These are phyloP conservation scores for Eucalyptus guilfoylei DNA, from an alignment of 345 rosid species.

Conservation along the genomic window DNA sequence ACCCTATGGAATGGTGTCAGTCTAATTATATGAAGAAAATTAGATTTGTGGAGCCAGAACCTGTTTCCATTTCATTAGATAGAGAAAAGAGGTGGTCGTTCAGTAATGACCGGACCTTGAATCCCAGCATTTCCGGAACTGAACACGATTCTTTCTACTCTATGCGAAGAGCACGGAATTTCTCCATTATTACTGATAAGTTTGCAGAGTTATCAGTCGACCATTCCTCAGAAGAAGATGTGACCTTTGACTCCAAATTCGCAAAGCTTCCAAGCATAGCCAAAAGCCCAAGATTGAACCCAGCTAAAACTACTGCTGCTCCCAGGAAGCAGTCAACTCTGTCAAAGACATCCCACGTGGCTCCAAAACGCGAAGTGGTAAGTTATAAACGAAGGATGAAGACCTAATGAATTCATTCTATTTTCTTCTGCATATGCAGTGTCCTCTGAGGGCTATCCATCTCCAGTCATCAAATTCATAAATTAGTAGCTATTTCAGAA, in stretches of 20 bases:
- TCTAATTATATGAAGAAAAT: constrained; percentile 34
- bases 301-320: constrained; percentile 18
- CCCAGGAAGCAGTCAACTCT: constrained; percentile 27
- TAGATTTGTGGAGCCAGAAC: constrained; percentile 30
- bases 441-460: neutral
- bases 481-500: neutral
- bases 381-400: constrained; percentile 1
- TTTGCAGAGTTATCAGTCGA: constrained; percentile 41
- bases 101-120: constrained; percentile 58
- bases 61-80: neutral
- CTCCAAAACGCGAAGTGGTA: constrained; percentile 29
- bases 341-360: constrained; percentile 19
- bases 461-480: neutral
- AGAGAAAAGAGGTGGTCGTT: constrained; percentile 57
- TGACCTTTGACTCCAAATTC: constrained; percentile 7
- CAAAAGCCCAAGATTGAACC: constrained; percentile 27
- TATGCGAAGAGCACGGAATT: constrained; percentile 30
- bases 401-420: neutral
- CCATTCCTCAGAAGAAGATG: constrained; percentile 22
- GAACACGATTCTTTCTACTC: constrained; percentile 44
- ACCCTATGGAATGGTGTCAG: constrained; percentile 34
- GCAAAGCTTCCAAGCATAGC: constrained; percentile 11
- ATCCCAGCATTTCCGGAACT: constrained; percentile 52
- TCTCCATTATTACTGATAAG: constrained; percentile 22
- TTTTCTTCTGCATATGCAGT: neutral